phyloP scores from a whole-genome alignment of 306 rosid species.

The Cucurbita ficifolia region DNA sequence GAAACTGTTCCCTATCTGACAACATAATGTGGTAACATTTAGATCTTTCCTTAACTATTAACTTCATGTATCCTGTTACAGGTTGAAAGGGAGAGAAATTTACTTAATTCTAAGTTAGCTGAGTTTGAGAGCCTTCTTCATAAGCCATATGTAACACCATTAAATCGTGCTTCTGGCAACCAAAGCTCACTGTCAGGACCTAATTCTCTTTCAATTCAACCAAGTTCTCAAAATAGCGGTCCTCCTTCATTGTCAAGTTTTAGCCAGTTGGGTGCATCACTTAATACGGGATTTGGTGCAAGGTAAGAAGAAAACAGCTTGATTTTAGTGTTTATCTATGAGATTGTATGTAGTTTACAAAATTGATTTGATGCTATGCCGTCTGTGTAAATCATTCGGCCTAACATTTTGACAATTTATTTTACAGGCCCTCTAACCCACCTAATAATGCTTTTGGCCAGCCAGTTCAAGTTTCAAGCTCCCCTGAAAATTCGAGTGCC shows the following conservation, averaged over 20 bases:
- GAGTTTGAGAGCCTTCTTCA: constrained; percentile 60
- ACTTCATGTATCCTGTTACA: constrained; percentile 21
- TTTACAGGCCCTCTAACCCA: constrained; percentile 42
- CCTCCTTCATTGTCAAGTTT: constrained; percentile 73
- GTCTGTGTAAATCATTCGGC: neutral
- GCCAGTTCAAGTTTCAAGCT: constrained; percentile 19
- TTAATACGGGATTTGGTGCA: constrained; percentile 28
- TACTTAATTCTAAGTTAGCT: constrained; percentile 46
- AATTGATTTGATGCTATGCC: neutral
- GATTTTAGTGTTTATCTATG: neutral
- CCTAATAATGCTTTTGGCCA: constrained; percentile 18
- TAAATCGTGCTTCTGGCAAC: constrained; percentile 19
- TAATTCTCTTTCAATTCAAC: constrained; percentile 19
- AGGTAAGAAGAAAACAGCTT: constrained; percentile 24
- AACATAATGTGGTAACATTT: neutral
- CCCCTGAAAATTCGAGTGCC: constrained; percentile 11
- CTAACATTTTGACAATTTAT: neutral
- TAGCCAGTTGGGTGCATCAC: constrained; percentile 56
- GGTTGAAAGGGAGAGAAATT: constrained; percentile 82
- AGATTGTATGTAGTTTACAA: neutral
- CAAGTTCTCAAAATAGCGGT: constrained; percentile 28
- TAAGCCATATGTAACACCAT: constrained; percentile 30
- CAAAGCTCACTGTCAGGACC: constrained; percentile 29
- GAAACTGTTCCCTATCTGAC: neutral
- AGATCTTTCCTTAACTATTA: constrained; percentile 10